Base-by-base conservation (phyloP, 306 rosid genomes). In the Castanea crenata region DNA sequence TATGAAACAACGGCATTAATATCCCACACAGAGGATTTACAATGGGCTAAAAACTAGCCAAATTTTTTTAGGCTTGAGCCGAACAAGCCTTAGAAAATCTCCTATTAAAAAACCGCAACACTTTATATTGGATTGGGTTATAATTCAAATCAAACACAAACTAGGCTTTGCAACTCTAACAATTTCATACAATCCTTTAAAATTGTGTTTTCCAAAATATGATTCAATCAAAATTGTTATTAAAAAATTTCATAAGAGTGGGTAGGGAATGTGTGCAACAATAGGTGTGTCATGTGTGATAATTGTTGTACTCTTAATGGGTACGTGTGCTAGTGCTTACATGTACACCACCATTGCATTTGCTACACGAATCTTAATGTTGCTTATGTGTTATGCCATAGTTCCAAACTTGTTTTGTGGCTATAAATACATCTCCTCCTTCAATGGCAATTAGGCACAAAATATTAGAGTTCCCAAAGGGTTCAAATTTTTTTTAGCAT, bases 381-480 rank as follows among this genome's bases (percentile, higher is more conserved):
- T 58, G 64, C 68, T 20, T 31, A 64, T 20, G 55, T 57, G 72
- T 81, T 55, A 41, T 20, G 0, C 4, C 29, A 6, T 27, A 4
- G n/a, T 46, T 14, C 6, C 34, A 71, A 86, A 75, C 70, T 84
- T 88, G 89, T 78, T 76, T 58, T 25, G 1, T 7, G 46, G 46
- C 11, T 38, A 38, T 38, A 38, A 38, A 38, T 38, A 38, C 3
- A 38, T 38, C 46, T 86, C 52, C 29, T 29, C n/a, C 87, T 76
- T 86, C 87, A 77, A 85, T 86, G 87, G 88, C 89, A 86, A 92
- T 92, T 94, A 86, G 93, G 97, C 86, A 87, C 89, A 51, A 75
- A 57, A 49, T 49, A 3, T 10, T 49, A 3, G 54, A 10, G 54
- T 49, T 49, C 13, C 54, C 46, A 7, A 2, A 8, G 67, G 35